A percentile compares a stretch with the other conserved stretches of the same genome.
Conservation (phyloP, 2,329 filamentous ascomycete genomes). For the Fusarium napiforme region DNA sequence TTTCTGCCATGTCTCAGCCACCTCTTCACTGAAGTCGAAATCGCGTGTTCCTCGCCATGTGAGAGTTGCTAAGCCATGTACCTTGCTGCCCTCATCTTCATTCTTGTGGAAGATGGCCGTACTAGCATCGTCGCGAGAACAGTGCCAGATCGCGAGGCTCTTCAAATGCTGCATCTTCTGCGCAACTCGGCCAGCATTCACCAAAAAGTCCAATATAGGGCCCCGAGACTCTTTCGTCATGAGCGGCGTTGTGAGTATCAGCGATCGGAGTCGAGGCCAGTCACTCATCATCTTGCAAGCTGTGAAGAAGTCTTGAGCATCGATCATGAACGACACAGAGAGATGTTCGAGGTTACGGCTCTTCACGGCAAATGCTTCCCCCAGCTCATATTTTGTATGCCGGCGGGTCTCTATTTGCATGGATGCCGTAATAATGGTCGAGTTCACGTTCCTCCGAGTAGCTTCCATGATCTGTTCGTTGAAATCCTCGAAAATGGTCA, state of each 20-base stretch:
- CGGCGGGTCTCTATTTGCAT: neutral
- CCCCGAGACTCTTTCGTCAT: neutral
- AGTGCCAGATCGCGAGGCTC: neutral
- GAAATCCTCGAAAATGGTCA: neutral
- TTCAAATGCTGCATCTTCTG: neutral
- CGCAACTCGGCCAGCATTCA: neutral
- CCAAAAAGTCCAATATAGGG: neutral
- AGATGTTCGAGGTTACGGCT: neutral
- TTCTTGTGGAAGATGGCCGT: neutral
- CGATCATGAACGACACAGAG: neutral
- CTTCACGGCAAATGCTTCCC: neutral
- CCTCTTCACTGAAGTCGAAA: neutral
- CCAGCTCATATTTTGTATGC: neutral
- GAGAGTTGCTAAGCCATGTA: neutral
- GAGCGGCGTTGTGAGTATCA: neutral
- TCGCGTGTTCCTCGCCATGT: conserved; percentile 2
- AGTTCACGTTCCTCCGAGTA: neutral
- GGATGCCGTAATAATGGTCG: too few relatives aligned
- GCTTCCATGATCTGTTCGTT: neutral
- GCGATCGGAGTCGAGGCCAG: neutral
- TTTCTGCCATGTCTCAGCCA: neutral
- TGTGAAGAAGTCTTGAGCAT: neutral
- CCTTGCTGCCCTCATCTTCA: neutral
- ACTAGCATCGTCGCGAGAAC: neutral
- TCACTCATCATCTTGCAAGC: too few relatives aligned